Base-by-base conservation (phyloP, 805 yeast genomes). In the Starmera amethionina region DNA sequence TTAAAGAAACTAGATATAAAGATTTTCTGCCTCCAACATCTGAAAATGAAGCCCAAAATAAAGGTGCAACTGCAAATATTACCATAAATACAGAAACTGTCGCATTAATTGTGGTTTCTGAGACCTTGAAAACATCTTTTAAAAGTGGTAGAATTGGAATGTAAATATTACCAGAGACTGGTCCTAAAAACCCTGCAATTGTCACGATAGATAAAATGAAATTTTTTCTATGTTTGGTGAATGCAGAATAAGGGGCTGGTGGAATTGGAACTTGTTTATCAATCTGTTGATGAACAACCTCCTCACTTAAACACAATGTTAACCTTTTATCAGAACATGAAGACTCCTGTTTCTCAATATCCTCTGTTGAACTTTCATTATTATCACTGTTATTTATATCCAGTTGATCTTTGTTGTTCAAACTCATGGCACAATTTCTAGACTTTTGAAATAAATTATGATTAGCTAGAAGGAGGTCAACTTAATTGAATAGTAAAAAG, bases 21-120 rank as follows among this genome's bases (percentile, higher is more conserved):
- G 86, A 79, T 43, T 94, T 67, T 45, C 95, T 68, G 0, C 81
- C 81, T 36, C 75, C 74, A 42, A 60, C 55, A 47, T 76, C 82
- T 4, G 80, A 75, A 56, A 65, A 62, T 3, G 70, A 55, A 1
- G 79, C 79, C 77, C 79, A 75, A 13, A 75, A 43, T 37, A 76
- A 49, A 1, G 82, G 82, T 0, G 76, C 72, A 19, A 76, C 51
- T 1, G 79, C 75, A 52, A 75, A 72, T 0, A 72, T 65, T 2
- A 63, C 70, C 80, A 75, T 75, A 45, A 74, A 75, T 0, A 70
- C 74, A 1, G 79, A 71, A 0, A 75, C 77, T 0, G 81, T 73
- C 3, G 75, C 76, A 54, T 75, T 72, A 31, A 75, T 70, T 0
- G 65, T 52, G 0, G 75, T 59, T 3, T 63, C 54, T 3, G 71